These are phyloP conservation scores for Solanum corneliomulleri DNA, from an alignment of 257 asterid genomes.

Conservation along the genomic window DNA sequence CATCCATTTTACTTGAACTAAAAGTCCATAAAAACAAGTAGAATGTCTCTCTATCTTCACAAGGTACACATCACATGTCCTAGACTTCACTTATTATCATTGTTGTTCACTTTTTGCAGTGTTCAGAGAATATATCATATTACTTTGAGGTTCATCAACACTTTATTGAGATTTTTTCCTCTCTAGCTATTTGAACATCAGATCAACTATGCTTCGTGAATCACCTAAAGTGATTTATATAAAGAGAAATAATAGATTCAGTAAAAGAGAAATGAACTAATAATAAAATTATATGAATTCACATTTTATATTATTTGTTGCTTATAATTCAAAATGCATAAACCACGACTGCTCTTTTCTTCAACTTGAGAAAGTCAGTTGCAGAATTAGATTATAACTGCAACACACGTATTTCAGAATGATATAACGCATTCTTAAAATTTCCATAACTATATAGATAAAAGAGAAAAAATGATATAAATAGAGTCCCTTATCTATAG, in stretches of 20 bases:
- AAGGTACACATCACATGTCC: neutral
- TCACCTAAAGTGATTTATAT: neutral
- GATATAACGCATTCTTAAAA: neutral
- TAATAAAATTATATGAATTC: neutral
- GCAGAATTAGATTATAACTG: neutral
- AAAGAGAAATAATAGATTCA: neutral
- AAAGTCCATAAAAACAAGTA: neutral
- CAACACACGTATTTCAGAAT: neutral
- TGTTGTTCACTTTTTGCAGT: neutral
- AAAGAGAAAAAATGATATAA: neutral
- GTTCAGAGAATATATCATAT: neutral
- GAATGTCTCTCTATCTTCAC: neutral
- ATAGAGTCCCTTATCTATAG: neutral
- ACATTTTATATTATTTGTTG: neutral
- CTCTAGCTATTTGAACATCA: neutral
- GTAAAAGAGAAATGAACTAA: neutral
- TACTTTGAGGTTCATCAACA: neutral
- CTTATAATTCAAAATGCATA: neutral
- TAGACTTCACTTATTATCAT: neutral
- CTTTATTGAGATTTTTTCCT: neutral
- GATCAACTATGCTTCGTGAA: neutral
- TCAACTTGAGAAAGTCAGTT: neutral
- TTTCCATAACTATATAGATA: neutral
- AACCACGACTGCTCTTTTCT: neutral
- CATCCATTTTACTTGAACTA: too few relatives aligned